These are phyloP conservation scores for Eucalyptus shirleyi DNA, from an alignment of 345 rosid genomes.

Conservation along the genomic window DNA sequence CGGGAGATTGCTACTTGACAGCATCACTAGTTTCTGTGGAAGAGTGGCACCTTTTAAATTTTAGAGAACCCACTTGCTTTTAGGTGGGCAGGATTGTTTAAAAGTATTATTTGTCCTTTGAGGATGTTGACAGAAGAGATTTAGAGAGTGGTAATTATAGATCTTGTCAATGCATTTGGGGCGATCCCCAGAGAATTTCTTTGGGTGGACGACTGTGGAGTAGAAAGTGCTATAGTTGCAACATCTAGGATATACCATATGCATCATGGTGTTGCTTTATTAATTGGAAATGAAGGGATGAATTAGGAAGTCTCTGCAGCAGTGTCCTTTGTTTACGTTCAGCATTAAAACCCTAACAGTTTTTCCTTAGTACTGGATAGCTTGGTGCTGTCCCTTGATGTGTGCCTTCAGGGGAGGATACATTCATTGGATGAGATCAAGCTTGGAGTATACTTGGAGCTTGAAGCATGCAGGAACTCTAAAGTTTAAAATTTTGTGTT, in stretches of 20 bases:
- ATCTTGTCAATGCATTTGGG: background rate
- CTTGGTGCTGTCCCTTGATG: background rate
- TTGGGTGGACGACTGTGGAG: background rate
- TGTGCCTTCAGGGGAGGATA: background rate
- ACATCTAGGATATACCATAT: background rate
- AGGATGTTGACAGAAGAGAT: background rate
- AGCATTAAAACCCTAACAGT: background rate
- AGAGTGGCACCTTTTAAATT: background rate
- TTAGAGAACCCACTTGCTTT: background rate
- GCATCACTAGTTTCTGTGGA: background rate
- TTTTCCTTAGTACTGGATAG: background rate
- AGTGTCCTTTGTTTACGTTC: background rate
- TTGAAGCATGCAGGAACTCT: background rate
- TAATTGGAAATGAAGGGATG: background rate
- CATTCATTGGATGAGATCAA: background rate
- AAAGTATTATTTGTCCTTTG: background rate
- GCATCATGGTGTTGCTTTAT: background rate
- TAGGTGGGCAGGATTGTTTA: background rate
- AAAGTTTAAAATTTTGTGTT: background rate
- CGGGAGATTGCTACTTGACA: background rate
- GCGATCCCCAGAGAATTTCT: background rate
- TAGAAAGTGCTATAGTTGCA: background rate
- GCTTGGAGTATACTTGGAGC: background rate
- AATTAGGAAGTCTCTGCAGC: background rate
- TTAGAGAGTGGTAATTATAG: background rate